Evolutionary conservation across 441 rosid species (phyloP).

Genomic region (Iberis amara): DNA sequence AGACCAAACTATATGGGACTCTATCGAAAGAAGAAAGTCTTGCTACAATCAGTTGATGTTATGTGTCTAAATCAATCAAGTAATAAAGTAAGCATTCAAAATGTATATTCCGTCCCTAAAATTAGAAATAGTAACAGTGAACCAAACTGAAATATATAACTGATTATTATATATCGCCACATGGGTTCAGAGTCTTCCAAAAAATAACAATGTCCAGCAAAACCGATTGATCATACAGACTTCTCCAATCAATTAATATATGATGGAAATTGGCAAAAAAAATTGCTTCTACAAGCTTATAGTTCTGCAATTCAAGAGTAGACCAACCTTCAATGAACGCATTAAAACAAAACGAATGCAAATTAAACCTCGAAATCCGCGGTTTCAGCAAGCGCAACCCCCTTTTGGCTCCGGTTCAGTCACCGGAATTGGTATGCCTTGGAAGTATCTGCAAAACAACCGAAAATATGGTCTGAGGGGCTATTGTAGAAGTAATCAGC

Average conservation of each 20-base stretch:
- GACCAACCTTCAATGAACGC: conserved; percentile 23
- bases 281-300: no score
- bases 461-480: no score
- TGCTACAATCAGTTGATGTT: no score
- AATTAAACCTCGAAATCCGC: conserved; percentile 16
- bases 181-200: conserved; percentile 12
- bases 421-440: conserved; percentile 37
- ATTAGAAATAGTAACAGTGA: no score
- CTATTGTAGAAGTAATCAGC: no score
- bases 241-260: conserved; percentile 31
- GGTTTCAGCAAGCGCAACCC: conserved; percentile 46
- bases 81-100: no score
- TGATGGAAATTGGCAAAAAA: conserved; percentile 23
- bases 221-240: conserved; percentile 24
- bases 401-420: conserved; percentile 40
- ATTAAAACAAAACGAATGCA: conserved; percentile 21
- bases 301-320: no score
- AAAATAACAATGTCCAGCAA: conserved; percentile 18
- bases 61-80: no score
- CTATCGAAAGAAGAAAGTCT: no score
- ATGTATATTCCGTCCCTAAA: no score
- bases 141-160: neutral
- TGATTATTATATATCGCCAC: no score
- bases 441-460: conserved; percentile 38
- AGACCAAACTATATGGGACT: no score